Evolutionary conservation across 2,329 filamentous ascomycete genomes (phyloP).

Genomic region (Aspergillus sp.): DNA sequence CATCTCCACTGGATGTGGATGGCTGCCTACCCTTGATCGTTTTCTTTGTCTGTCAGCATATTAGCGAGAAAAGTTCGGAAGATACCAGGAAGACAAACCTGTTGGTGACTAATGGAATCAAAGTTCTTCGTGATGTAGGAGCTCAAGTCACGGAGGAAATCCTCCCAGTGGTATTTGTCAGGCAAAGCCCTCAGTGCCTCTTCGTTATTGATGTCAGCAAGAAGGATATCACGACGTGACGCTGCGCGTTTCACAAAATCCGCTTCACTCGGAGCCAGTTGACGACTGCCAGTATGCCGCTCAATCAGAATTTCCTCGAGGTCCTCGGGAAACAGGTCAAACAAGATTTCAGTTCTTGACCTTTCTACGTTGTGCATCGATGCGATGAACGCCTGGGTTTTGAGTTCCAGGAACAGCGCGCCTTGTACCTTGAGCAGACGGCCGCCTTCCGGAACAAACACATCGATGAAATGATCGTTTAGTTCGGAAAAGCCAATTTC

Average conservation of each 20-base stretch:
- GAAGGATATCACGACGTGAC: constrained; percentile 49
- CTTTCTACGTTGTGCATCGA: constrained; percentile 50
- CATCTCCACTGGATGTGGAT: constrained; percentile 30
- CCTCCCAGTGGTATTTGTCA: constrained; percentile 56
- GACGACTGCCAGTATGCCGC: constrained; percentile 47
- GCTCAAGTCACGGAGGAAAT: constrained; percentile 53
- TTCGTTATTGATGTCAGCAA: constrained; percentile 46
- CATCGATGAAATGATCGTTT: constrained; percentile 56
- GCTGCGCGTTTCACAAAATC: constrained; percentile 51
- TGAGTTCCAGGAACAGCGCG: constrained; percentile 54
- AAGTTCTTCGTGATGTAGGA: constrained; percentile 52
- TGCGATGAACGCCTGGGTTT: constrained; percentile 60
- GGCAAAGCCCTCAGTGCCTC: constrained; percentile 44
- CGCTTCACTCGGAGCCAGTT: constrained; percentile 50
- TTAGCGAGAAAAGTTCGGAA: constrained; percentile 11
- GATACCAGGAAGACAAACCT: constrained; percentile 25
- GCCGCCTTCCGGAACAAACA: constrained; percentile 53
- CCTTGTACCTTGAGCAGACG: constrained; percentile 53
- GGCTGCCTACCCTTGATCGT: constrained; percentile 30
- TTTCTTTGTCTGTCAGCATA: constrained; percentile 28
- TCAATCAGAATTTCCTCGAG: constrained; percentile 47
- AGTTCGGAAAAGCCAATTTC: constrained; percentile 57
- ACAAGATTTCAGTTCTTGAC: constrained; percentile 48
- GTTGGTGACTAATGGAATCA: constrained; percentile 43
- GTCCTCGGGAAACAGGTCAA: constrained; percentile 52